Evolutionary conservation across 1,284 basidiomycete genomes (phyloP), one percentile per base, ranked within the genome.

Genomic region (Cystobasidiaceae sp.): DNA sequence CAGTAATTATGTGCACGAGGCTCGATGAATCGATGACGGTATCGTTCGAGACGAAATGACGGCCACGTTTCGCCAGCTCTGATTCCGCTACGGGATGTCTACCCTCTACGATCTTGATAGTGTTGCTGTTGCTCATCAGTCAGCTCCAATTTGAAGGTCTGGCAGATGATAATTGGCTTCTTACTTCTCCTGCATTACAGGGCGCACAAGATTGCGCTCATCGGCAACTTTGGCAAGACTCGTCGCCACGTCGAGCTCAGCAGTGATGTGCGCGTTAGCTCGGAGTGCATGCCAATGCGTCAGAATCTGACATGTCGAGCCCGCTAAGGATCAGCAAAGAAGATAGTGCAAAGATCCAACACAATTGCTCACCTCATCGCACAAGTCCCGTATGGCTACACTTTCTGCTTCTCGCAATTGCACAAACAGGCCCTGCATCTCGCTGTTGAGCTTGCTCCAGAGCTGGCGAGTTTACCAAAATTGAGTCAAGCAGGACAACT

Each of bases 21-120:
- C 85, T 84, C 5, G 78, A 73, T 78, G 2, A 80, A 67, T 21
- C 17, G 78, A 75, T 96, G 81, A 21, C 78, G 69, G 15, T 81
- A 2, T 87, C 86, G 76, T 97, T 98, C 0, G 90, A 85, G 0
- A 85, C 89, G 76, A 93, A 97, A 7, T 82, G 79, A 37, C 90
- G 85, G 19, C 88, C 86, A 0, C 84, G 81, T 0, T 82, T 82
- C 41, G 92, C 79, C 1, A 98, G 82, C 1, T 92, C 92, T 4
- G 90, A 81, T 78, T 98, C 93, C 6, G 97, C 94, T 0, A 89
- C 86, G 0, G 94, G 90, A 79, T 98, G 94, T 11, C 94, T 84
- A 11, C 91, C 93, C 64, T 88, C 85, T 4, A 79, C 77, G 21
- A 97, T 85, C 3, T 84, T 86, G 0, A 81, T 79, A 21, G 79